Base-by-base conservation (phyloP, 1,139 yeast species). In the Saccharomyces hybrid region DNA sequence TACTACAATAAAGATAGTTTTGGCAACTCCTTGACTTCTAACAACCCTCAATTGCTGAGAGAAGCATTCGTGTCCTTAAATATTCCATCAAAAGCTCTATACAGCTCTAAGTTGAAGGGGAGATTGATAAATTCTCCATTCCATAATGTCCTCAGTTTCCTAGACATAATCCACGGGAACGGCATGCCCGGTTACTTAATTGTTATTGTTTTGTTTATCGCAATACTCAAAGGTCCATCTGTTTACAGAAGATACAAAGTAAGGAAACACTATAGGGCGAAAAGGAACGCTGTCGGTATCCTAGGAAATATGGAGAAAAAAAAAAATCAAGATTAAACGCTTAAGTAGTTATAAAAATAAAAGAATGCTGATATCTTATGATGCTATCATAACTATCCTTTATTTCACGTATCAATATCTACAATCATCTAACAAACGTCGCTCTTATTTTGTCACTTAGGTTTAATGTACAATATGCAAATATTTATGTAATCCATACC, bases 401-500 rank as follows among this genome's bases (percentile, higher is more conserved):
- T 23, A 34, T 34, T 34, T 8, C 7, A n/a, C 41, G 41, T 44
- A 26, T 44, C 7, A 26, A 44, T 26, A 16, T 11, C 44, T 38
- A 38, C n/a, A 38, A 26, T 13, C 16, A 44, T 14, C 20, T 26
- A n/a, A 34, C 41, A n/a, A 14, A 14, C 16, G n/a, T 34, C n/a
- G 13, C n/a, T 34, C 6, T 34, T 14, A 5, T 34, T 34, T 34
- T 14, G 41, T 34, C 20, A 34, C 11, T 34, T 34, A 14, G 23
- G 14, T 14, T 16, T 20, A 20, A 48, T 16, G 38, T 28, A 48
- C 26, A 27, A 29, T 29, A 29, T 47, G 27, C n/a, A 27, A 23
- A 31, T 14, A n/a, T 20, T 61, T 67, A 81, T 58, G 75, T 73
- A 53, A 83, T 63, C 96, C 96, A 87, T n/a, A 89, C 90, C 77